Base-by-base conservation (phyloP, 306 rosid genomes). In the Dalbergia cultrata region DNA sequence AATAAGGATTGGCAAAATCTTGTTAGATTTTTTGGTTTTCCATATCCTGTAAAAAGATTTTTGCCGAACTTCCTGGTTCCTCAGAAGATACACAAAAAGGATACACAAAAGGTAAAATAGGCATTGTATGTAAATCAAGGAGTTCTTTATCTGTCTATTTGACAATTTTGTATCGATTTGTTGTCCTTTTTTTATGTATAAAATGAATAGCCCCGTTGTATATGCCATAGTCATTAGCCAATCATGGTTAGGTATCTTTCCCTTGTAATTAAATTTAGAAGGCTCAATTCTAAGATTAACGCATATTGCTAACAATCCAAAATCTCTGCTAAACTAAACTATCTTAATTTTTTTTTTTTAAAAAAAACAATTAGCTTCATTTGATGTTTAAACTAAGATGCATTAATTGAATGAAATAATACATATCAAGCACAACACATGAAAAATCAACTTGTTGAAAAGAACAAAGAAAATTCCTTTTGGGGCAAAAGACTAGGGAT, bases 1-100 rank as follows among this genome's bases (percentile, higher is more conserved):
- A 87, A 86, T 61, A 91, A 81, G 86, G 99, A 89, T 62, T 93
- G 96, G 80, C 94, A 90, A 87, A 93, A 93, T 71, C 72, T 95
- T 14, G 83, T 79, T 76, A 92, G 86, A 45, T 95, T 95, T 85
- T 91, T 93, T 31, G 97, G 93, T 14, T 84, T 86, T 73, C 88
- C 92, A 33, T 77, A 87, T 83, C 73, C 86, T 80, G 73, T 88
- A 56, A 59, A 89, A 35, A 86, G 96, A 82, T 75, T 78, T 85
- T 78, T 91, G 70, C 92, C 97, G 8, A 86, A 18, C 81, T 86
- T 87, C 12, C 56, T 53, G 80, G 76, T 71, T 64, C 74, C 82
- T 44, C 83, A 17, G 63, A 90, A 90, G 92, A 90, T 66, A 68
- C 98, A 91, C 79, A 44, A 62, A 45, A 87, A 82, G 73, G 31